Evolutionary conservation across 176 grass and related monocot species (phyloP), one percentile per base, ranked within the genome.

Genomic region (Thinopyrum elongatum): DNA sequence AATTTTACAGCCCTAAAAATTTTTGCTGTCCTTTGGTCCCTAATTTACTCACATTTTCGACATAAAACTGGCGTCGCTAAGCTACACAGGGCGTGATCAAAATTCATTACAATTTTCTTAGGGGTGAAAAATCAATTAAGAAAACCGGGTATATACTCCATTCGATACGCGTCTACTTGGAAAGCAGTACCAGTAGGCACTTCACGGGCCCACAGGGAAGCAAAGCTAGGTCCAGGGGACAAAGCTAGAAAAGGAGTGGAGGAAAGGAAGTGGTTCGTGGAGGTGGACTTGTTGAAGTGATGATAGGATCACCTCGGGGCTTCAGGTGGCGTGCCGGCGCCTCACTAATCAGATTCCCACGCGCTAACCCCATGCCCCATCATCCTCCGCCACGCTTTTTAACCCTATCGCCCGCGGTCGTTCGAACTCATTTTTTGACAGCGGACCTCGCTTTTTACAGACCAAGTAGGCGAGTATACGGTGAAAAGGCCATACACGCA

Each of bases 331-430:
- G 90, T 97, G 92, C 95, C 89, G 68, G 76, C 26, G 78, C 78
- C 38, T 91, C 65, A 90, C 85, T 91, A 94, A 97, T 88, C 86
- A 92, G 95, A 95, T 94, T 94, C 90, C 87, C 95, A 95, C 87
- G 89, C 90, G 84, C 77, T 91, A 89, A 94, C 83, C 89, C 83
- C 77, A 78, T 58, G 55, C 88, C 79, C 59, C 84, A 94, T 94
- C 86, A 91, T 94, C 88, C 21, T 42, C 80, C n/a, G 1, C 28
- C 34, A 44, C 2, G 16, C 85, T 80, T 90, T 87, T 76, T 64
- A 86, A 80, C 86, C 77, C 67, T 70, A 19, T 27, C 31, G 5
- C 6, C 55, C 7, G 79, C 22, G 35, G 72, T 71, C 61, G 33
- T 3, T 58, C 53, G 6, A 85, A 68, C 77, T 60, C 34, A 29